These are phyloP conservation scores for Solanum phureja DNA, from an alignment of 257 asterid genomes.

Conservation along the genomic window DNA sequence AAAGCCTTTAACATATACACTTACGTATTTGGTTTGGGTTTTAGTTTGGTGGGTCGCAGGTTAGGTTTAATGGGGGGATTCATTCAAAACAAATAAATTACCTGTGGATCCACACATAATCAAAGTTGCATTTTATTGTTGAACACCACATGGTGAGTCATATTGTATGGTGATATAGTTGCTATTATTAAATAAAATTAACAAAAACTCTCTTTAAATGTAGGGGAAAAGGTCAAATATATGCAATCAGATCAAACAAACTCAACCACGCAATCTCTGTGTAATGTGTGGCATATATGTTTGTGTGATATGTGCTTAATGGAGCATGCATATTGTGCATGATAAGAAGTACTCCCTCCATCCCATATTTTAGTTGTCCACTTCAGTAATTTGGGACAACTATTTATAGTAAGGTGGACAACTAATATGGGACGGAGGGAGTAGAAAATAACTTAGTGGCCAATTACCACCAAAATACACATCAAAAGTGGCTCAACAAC, in stretches of 20 bases:
- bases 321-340: background rate
- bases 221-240: background rate
- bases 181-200: background rate
- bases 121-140: background rate
- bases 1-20: background rate
- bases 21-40: background rate
- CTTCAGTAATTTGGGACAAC: background rate
- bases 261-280: background rate
- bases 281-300: background rate
- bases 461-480: background rate
- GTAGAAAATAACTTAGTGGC: background rate
- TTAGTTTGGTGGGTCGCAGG: background rate
- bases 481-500: background rate
- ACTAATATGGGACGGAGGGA: background rate
- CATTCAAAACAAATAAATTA: background rate
- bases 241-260: background rate
- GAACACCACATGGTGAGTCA: background rate
- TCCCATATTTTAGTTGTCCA: background rate
- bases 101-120: background rate
- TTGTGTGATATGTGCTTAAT: background rate
- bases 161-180: background rate
- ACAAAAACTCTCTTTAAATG: background rate
- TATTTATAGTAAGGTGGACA: background rate
- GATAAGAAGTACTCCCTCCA: background rate
- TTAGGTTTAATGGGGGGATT: background rate